phyloP scores from a whole-genome alignment of 2,329 filamentous ascomycete genomes.

The Huntiella savannae region DNA sequence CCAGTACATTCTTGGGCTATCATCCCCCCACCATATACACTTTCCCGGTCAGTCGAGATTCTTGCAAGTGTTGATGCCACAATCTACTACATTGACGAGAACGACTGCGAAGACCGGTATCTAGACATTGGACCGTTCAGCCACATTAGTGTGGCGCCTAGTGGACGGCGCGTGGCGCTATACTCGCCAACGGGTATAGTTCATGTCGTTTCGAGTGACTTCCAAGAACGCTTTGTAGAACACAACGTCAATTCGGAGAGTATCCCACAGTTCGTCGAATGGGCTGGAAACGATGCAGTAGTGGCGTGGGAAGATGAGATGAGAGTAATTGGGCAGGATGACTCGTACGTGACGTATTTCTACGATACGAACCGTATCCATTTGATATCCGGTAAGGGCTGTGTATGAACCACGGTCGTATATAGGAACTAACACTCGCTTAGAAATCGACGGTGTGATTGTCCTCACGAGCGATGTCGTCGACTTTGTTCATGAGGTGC shows the following conservation, averaged over 20 bases:
- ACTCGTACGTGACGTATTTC: slow-evolving; percentile 57
- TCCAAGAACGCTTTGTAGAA: slow-evolving; percentile 79
- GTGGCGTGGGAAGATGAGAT: slow-evolving; percentile 97
- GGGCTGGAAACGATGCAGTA: slow-evolving; percentile 91
- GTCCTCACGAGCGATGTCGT: slow-evolving; percentile 86
- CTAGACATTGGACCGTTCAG: slow-evolving; percentile 84
- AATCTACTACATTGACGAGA: slow-evolving; percentile 69
- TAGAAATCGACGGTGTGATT: slow-evolving; percentile 65
- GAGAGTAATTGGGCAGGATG: slow-evolving; percentile 74
- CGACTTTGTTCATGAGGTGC: slow-evolving; percentile 91
- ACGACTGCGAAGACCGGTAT: slow-evolving; percentile 77
- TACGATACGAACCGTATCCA: slow-evolving; percentile 85
- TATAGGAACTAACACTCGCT: not conserved
- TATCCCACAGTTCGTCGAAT: slow-evolving; percentile 70
- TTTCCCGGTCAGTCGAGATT: slow-evolving; percentile 85
- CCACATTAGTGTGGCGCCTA: slow-evolving; percentile 78
- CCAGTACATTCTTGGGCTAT: slow-evolving; percentile 76
- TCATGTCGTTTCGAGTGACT: slow-evolving; percentile 89
- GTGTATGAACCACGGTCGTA: slow-evolving; percentile 8
- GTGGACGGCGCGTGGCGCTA: slow-evolving; percentile 71
- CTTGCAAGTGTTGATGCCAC: slow-evolving; percentile 71
- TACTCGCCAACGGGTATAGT: slow-evolving; percentile 72
- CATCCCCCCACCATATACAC: slow-evolving; percentile 69
- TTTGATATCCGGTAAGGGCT: slow-evolving; percentile 53
- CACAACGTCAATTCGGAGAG: slow-evolving; percentile 78